phyloP scores from a whole-genome alignment of 1,284 basidiomycete species.

The Anthracocystis panici-leucophaei region DNA sequence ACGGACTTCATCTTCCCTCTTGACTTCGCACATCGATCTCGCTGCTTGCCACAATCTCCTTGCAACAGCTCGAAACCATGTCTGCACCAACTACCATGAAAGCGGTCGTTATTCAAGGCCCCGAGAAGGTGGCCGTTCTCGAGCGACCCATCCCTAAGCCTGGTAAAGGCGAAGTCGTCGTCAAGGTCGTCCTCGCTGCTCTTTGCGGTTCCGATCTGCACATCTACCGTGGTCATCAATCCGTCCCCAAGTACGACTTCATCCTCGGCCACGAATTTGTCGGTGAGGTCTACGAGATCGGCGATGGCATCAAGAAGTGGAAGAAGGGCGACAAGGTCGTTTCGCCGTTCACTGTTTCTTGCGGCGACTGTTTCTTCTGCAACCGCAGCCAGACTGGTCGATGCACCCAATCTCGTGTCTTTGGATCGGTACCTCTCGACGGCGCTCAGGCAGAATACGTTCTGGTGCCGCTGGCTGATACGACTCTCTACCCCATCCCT shows the following conservation, averaged over 20 bases:
- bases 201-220: slow-evolving; percentile 87
- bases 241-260: slow-evolving; percentile 57
- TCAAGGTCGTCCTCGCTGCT: slow-evolving; percentile 71
- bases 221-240: slow-evolving; percentile 57
- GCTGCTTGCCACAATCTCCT: neutral
- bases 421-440: slow-evolving; percentile 79
- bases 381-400: slow-evolving; percentile 81
- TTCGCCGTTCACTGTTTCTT: slow-evolving; percentile 85
- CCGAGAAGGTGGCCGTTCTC: slow-evolving; percentile 60
- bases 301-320: slow-evolving; percentile 77
- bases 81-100: slow-evolving; percentile 59
- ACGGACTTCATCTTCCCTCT: neutral
- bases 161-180: slow-evolving; percentile 59
- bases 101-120: slow-evolving; percentile 61
- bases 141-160: slow-evolving; percentile 60
- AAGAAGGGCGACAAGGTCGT: slow-evolving; percentile 75
- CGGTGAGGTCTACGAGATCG: slow-evolving; percentile 81
- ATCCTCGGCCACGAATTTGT: slow-evolving; percentile 83
- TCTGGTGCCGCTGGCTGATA: slow-evolving; percentile 80
- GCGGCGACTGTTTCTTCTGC: slow-evolving; percentile 75
- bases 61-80: slow-evolving; percentile 11
- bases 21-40: neutral
- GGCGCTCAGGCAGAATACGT: slow-evolving; percentile 91
- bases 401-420: slow-evolving; percentile 77
- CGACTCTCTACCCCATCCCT: slow-evolving; percentile 78